Evolutionary conservation across 2,329 filamentous ascomycete genomes (phyloP), one percentile per base, ranked within the genome.

Genomic region (Fusarium oxysporum): DNA sequence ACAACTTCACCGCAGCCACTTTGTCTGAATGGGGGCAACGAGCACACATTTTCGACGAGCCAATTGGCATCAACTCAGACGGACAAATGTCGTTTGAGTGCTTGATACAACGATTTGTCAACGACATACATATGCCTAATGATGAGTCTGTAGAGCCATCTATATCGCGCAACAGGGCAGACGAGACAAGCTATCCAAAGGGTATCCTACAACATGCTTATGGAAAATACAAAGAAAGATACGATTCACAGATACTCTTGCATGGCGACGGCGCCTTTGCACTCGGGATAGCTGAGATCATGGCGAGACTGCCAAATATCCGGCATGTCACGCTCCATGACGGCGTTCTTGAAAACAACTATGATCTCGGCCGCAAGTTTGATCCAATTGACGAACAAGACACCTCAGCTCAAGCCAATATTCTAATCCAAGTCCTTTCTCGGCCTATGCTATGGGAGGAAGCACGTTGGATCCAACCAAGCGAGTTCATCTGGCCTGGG

Each of bases 241-340:
- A 47, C 16, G 11, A 28, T 5, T 17, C 23, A 0, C 41, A 57
- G 5, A 11, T 1, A 11, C 9, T 12, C 3, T 48, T 0, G 0
- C 41, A 57, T 5, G 7, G n/a, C 10, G 19, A 14, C 1, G 30
- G 30, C 13, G 41, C 19, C 2, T 57, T 57, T 10, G 19, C 2
- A 11, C 1, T 8, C 0, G 14, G 3, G 7, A 8, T 37, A 8
- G 23, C 19, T 4, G 8, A 19, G 14, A 37, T 35, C 14, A 19
- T 57, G 19, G 2, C 23, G 2, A 47, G 14, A 2, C 11, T 57
- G 23, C 41, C 55, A 3, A 57, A 48, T 3, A 21, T 57, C 4
- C 32, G n/a, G 5, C 55, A 57, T 1, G 19, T 57, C 32, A 28
- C 25, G 23, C 7, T 57, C 4, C 23, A 48, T 2, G 55, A 57